These are phyloP conservation scores for Fusarium luffae DNA, from an alignment of 2,329 filamentous ascomycete genomes.

Conservation along the genomic window DNA sequence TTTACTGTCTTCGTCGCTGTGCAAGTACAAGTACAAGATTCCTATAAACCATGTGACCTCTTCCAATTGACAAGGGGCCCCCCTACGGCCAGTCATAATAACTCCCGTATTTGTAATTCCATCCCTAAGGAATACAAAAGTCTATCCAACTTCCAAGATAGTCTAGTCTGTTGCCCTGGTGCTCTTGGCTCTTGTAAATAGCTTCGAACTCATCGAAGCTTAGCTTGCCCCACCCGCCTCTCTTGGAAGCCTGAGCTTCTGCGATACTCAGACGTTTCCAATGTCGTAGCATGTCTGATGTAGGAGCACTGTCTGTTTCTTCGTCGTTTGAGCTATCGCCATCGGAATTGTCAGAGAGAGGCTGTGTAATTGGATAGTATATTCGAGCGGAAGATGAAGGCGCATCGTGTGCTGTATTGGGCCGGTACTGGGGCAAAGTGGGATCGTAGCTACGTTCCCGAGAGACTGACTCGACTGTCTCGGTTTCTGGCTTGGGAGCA, in stretches of 20 bases:
- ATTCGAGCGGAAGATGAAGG: conserved; percentile 17
- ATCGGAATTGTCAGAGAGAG: neutral
- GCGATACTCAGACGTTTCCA: conserved; percentile 71
- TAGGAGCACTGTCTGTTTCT: conserved; percentile 39
- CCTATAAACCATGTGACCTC: neutral
- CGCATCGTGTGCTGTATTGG: conserved; percentile 57
- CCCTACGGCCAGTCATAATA: neutral
- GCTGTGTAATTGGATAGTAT: conserved; percentile 42
- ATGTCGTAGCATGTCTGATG: conserved; percentile 52
- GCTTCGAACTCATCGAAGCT: conserved; percentile 82
- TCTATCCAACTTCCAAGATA: conserved; percentile 95
- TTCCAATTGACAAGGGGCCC: neutral
- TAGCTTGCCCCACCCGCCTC: conserved; percentile 84
- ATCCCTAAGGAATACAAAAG: conserved; percentile 70
- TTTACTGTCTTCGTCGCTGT: neutral
- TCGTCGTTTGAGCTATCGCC: conserved; percentile 12
- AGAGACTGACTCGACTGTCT: conserved; percentile 1
- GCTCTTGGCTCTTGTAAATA: conserved; percentile 76
- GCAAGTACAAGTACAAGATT: neutral
- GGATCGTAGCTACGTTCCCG: conserved; percentile 63
- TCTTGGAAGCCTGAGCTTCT: conserved; percentile 73
- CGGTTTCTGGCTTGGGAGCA: conserved; percentile 31
- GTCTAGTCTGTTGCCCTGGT: conserved; percentile 72
- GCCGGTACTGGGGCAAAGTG: conserved; percentile 75
- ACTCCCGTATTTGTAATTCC: neutral